Percentiles rank a stretch among this genome's conserved stretches.
Evolutionary conservation across 1,284 basidiomycete species (phyloP).

Genomic region (Omphalotus olearius): DNA sequence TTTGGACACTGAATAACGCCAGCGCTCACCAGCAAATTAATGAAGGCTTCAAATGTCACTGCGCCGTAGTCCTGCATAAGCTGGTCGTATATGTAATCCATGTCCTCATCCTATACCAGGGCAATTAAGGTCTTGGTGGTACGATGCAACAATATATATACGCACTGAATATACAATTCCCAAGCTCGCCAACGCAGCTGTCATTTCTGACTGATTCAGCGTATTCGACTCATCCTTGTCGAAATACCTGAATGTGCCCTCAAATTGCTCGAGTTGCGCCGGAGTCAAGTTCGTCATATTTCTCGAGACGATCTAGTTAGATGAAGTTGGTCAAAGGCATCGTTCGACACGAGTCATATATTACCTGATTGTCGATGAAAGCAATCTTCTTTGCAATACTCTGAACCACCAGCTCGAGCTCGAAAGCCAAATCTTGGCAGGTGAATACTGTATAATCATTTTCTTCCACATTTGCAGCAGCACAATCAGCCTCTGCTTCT

Average conservation of each 20-base stretch:
- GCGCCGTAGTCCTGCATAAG: constrained; percentile 84
- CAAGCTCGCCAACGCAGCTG: constrained; percentile 89
- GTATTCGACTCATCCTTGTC: constrained; percentile 92
- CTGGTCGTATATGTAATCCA: constrained; percentile 82
- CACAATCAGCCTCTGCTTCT: constrained; percentile 72
- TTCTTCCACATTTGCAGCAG: constrained; percentile 92
- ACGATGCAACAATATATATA: neutral
- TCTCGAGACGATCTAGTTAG: constrained; percentile 79
- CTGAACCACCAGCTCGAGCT: constrained; percentile 80
- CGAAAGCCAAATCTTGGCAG: constrained; percentile 87
- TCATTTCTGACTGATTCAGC: constrained; percentile 82
- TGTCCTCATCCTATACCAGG: constrained; percentile 69
- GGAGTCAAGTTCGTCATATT: constrained; percentile 93
- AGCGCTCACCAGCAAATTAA: constrained; percentile 77
- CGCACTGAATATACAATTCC: constrained; percentile 86
- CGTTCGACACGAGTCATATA: neutral
- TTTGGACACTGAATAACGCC: neutral
- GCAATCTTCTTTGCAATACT: constrained; percentile 86
- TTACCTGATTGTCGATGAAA: constrained; percentile 94
- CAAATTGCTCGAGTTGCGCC: constrained; percentile 95
- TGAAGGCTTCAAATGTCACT: constrained; percentile 92
- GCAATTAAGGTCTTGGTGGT: constrained; percentile 5
- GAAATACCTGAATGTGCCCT: constrained; percentile 96
- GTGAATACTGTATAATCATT: constrained; percentile 96
- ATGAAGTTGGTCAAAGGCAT: constrained; percentile 11